These are phyloP conservation scores for Microcyclospora tardicrescens DNA, from an alignment of 2,329 filamentous ascomycete species.

Conservation along the genomic window DNA sequence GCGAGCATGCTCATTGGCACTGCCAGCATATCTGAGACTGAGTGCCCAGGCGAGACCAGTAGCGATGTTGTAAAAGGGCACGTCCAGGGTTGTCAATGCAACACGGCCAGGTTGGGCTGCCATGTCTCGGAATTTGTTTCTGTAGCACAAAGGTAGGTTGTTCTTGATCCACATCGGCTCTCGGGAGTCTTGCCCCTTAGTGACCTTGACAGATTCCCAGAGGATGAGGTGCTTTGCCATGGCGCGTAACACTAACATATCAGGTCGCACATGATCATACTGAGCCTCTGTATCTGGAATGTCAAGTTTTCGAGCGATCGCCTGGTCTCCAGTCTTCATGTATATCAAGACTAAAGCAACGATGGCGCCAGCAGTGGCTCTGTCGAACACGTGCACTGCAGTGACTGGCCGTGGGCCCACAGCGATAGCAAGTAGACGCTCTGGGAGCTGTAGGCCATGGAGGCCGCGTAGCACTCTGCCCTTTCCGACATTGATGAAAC, in stretches of 20 bases:
- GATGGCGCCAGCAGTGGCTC: constrained; percentile 84
- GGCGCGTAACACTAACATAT: constrained; percentile 80
- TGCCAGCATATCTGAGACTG: constrained; percentile 35
- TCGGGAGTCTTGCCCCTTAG: constrained; percentile 1
- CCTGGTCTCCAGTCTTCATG: constrained; percentile 87
- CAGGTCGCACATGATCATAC: constrained; percentile 90
- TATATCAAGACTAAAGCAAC: constrained; percentile 84
- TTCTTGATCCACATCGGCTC: constrained; percentile 60
- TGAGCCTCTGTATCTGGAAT: constrained; percentile 81
- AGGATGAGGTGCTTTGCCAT: constrained; percentile 83
- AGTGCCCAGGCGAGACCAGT: constrained; percentile 70
- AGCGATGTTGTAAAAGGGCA: constrained; percentile 86
- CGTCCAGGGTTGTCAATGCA: constrained; percentile 60
- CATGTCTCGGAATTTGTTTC: constrained; percentile 43
- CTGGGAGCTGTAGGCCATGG: constrained; percentile 85
- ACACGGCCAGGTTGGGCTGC: constrained; percentile 11
- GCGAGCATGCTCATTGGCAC: constrained; percentile 50
- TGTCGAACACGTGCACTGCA: constrained; percentile 82
- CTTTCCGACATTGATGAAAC: constrained; percentile 87
- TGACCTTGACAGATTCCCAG: constrained; percentile 69
- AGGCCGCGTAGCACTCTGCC: constrained; percentile 78
- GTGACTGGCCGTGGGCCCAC: constrained; percentile 84
- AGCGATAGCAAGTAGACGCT: constrained; percentile 73
- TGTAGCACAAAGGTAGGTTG: constrained; percentile 61
- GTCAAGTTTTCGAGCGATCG: constrained; percentile 82